Evolutionary conservation across 768 basidiomycete genomes (phyloP).

Genomic region (Amanita muscaria): DNA sequence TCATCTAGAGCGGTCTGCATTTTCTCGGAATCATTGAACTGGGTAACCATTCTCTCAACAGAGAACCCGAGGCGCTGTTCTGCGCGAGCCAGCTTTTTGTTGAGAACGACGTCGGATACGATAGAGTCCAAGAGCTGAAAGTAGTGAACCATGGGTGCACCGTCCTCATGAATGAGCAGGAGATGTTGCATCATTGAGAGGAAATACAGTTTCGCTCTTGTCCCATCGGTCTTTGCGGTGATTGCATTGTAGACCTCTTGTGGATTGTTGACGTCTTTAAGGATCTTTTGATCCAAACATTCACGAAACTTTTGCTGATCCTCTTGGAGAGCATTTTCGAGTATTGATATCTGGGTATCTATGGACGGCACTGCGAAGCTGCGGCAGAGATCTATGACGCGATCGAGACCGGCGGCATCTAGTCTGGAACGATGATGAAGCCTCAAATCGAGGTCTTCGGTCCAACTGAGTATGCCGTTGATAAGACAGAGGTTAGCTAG

Average conservation of each 20-base stretch:
- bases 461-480: conserved; percentile 50
- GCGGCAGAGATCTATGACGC: conserved; percentile 62
- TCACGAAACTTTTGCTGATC: conserved; percentile 70
- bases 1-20: conserved; percentile 75
- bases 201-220: conserved; percentile 77
- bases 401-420: conserved; percentile 76
- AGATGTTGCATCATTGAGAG: conserved; percentile 93
- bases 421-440: conserved; percentile 84
- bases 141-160: conserved; percentile 74
- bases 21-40: conserved; percentile 85
- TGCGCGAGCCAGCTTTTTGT: conserved; percentile 79
- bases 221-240: conserved; percentile 64
- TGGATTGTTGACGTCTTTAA: conserved; percentile 70
- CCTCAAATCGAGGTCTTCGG: conserved; percentile 77
- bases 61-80: conserved; percentile 83
- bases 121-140: conserved; percentile 88
- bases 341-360: conserved; percentile 54
- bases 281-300: conserved; percentile 65
- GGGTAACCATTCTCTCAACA: conserved; percentile 80
- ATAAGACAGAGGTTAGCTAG: conserved; percentile 67
- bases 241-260: conserved; percentile 85
- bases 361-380: conserved; percentile 56
- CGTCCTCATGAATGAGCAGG: conserved; percentile 84
- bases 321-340: conserved; percentile 56
- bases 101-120: conserved; percentile 85